These are phyloP conservation scores for Rhododendron mucronatum DNA, from an alignment of 148 eudicot genomes.

Conservation along the genomic window DNA sequence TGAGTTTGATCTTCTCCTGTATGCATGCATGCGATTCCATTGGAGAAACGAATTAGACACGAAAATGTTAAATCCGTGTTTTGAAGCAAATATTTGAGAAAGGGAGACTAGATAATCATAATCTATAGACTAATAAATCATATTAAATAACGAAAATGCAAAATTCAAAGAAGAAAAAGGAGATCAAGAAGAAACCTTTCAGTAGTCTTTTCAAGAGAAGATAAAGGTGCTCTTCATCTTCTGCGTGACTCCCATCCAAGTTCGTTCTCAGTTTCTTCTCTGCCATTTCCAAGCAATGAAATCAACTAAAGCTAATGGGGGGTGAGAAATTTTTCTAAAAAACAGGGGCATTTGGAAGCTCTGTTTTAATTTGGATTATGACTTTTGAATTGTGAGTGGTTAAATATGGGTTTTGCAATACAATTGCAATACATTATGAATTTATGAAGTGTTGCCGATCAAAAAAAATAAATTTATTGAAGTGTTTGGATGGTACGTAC, in stretches of 20 bases:
- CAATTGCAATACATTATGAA: too few species aligned
- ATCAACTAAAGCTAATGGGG: not conserved
- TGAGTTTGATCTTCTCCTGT: constrained; percentile 24
- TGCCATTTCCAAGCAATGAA: constrained; percentile 11
- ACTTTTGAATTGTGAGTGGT: not conserved
- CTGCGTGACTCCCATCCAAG: not conserved
- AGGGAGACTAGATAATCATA: not conserved
- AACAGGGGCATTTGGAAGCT: too few species aligned
- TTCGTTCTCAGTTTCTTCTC: constrained; percentile 20
- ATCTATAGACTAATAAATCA: too few species aligned
- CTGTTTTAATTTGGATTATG: too few species aligned
- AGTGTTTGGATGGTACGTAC: not conserved
- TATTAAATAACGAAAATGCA: not conserved
- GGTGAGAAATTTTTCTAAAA: not conserved
- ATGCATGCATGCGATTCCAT: not conserved
- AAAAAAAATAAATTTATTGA: too few species aligned
- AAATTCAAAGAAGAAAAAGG: not conserved
- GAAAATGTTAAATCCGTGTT: not conserved
- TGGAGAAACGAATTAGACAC: not conserved
- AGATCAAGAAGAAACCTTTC: constrained; percentile 19
- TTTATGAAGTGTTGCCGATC: not conserved
- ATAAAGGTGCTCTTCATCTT: constrained; percentile 4
- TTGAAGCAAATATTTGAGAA: not conserved
- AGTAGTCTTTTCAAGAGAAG: constrained; percentile 29
- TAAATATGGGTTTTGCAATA: too few species aligned